Evolutionary conservation across 2,329 filamentous ascomycete genomes (phyloP).

Genomic region (Trichoderma sp.): DNA sequence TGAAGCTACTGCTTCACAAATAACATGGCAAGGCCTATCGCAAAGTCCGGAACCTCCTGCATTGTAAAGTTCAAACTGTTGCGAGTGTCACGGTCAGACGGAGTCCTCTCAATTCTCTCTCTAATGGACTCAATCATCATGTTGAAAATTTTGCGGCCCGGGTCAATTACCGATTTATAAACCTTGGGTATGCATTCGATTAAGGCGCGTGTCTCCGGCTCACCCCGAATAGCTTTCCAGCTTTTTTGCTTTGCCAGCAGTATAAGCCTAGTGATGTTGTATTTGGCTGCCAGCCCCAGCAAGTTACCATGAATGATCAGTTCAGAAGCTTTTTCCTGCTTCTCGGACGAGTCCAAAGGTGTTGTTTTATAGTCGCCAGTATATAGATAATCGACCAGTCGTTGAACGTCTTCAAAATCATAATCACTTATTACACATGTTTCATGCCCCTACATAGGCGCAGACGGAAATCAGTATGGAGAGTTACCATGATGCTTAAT

Average conservation of each 20-base stretch:
- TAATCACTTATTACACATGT: neutral
- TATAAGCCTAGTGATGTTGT: neutral
- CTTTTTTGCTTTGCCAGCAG: neutral
- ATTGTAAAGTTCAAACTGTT: neutral
- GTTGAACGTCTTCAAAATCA: neutral
- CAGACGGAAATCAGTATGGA: neutral
- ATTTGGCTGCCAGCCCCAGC: neutral
- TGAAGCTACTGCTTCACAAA: neutral
- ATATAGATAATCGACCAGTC: neutral
- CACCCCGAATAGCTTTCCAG: neutral
- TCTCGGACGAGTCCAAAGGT: rapidly evolving
- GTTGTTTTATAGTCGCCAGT: neutral
- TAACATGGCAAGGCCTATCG: neutral
- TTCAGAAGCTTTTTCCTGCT: neutral
- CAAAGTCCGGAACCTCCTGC: neutral
- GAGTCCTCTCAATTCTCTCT: neutral
- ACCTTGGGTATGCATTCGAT: neutral
- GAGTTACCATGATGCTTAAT: neutral
- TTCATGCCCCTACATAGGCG: neutral
- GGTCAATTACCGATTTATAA: neutral
- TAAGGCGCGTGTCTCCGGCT: neutral
- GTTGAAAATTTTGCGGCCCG: neutral
- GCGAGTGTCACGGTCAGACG: neutral
- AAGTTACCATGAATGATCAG: neutral
- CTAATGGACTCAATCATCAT: neutral